Percentiles rank a stretch among this genome's conserved stretches.
Conservation (phyloP, 805 yeast species). For the Barnettozyma salicaria region DNA sequence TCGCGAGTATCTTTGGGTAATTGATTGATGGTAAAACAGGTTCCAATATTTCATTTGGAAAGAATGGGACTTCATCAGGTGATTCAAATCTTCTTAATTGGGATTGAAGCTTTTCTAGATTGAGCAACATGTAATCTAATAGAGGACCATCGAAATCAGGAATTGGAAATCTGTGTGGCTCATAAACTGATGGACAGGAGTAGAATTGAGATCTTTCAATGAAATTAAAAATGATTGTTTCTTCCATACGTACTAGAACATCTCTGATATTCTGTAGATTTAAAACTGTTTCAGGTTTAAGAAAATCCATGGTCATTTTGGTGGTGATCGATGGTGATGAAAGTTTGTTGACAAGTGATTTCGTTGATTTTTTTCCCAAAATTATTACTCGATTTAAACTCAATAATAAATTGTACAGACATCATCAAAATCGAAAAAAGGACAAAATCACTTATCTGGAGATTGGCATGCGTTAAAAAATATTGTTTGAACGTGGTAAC, state of each 20-base stretch:
- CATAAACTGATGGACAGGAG: constrained; percentile 70
- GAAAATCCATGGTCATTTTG: constrained; percentile 61
- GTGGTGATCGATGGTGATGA: background rate
- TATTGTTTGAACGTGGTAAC: too few species aligned
- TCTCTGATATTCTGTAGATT: constrained; percentile 77
- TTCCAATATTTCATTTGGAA: constrained; percentile 55
- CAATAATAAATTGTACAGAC: too few species aligned
- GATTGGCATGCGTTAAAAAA: too few species aligned
- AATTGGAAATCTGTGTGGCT: constrained; percentile 46
- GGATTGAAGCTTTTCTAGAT: constrained; percentile 68
- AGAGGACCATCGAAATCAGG: constrained; percentile 75
- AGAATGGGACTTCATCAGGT: constrained; percentile 91
- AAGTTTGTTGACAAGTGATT: background rate
- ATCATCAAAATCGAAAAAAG: too few species aligned
- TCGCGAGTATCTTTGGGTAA: constrained; percentile 75
- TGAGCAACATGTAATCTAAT: constrained; percentile 77
- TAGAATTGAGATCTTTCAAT: constrained; percentile 91
- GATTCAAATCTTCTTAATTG: constrained; percentile 87
- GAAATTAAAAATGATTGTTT: constrained; percentile 85
- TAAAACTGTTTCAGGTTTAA: constrained; percentile 75
- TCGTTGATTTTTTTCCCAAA: background rate
- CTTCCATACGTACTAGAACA: constrained; percentile 89
- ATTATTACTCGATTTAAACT: too few species aligned
- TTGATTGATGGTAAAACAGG: constrained; percentile 76
- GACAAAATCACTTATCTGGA: too few species aligned